Conservation (phyloP, 331 rosid genomes). For the Quercus phellos region DNA sequence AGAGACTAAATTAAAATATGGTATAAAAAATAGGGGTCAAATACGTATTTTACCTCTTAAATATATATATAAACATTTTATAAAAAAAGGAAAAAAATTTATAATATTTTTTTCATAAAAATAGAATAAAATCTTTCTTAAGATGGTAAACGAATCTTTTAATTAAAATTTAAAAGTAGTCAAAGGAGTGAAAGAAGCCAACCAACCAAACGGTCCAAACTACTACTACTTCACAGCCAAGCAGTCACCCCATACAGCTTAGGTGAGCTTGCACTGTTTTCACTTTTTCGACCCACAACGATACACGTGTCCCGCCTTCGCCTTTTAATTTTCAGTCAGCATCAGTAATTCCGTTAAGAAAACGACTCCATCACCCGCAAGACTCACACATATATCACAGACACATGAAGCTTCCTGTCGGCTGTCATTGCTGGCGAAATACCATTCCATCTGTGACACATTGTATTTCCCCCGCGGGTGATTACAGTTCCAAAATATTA, state of each 20-base stretch:
- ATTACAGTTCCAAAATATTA: neutral
- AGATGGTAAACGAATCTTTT: too few species aligned
- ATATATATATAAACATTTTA: too few species aligned
- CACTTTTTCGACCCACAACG: neutral
- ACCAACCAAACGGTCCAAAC: neutral
- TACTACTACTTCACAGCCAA: neutral
- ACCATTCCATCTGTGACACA: neutral
- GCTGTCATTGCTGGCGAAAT: slow-evolving; percentile 2
- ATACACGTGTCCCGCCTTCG: neutral
- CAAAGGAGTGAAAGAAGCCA: neutral
- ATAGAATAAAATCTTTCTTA: too few species aligned
- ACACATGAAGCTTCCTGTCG: neutral
- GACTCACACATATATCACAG: neutral
- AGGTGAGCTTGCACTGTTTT: neutral
- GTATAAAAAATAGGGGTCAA: rapidly evolving
- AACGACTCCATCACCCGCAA: neutral
- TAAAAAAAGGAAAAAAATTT: too few species aligned
- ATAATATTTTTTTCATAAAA: too few species aligned
- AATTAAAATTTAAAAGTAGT: neutral
- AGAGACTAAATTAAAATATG: too few species aligned
- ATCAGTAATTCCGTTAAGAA: slow-evolving; percentile 3
- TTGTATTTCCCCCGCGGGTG: neutral
- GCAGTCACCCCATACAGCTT: neutral
- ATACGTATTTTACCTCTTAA: too few species aligned
- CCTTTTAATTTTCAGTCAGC: neutral